Conservation (phyloP, 2,329 filamentous ascomycete species). For the Alternaria triticina region DNA sequence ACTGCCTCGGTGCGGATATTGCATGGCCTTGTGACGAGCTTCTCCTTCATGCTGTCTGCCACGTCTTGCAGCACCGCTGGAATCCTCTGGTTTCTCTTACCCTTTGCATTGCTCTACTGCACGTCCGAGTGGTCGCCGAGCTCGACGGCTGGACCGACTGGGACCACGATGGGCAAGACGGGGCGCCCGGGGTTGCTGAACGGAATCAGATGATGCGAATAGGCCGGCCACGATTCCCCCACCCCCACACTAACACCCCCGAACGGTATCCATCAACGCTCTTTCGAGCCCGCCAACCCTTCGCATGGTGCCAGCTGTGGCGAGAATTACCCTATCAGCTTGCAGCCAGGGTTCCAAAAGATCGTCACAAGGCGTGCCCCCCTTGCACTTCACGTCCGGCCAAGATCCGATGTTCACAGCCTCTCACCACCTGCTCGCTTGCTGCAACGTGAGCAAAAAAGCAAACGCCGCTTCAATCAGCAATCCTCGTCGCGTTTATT, state of each 20-base stretch:
- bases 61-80: constrained; percentile 40
- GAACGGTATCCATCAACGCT: constrained; percentile 43
- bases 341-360: constrained; percentile 31
- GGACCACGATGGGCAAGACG: constrained; percentile 36
- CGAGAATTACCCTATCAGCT: constrained; percentile 41
- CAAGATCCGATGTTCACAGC: constrained; percentile 40
- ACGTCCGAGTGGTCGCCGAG: constrained; percentile 19
- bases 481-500: constrained; percentile 35
- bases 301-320: constrained; percentile 42
- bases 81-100: constrained; percentile 22
- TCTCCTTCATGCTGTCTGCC: constrained; percentile 32
- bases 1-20: constrained; percentile 29
- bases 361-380: constrained; percentile 47
- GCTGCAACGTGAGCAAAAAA: constrained; percentile 39
- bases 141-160: constrained; percentile 27
- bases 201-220: constrained; percentile 48
- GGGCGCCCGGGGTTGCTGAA: constrained; percentile 22
- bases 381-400: constrained; percentile 39
- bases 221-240: constrained; percentile 33
- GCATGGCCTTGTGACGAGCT: constrained; percentile 35
- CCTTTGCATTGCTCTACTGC: constrained; percentile 30
- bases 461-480: constrained; percentile 37
- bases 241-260: constrained; percentile 48
- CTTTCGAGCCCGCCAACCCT: constrained; percentile 39
- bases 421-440: constrained; percentile 28